Evolutionary conservation across 192 early-diverging fungal species (phyloP), one percentile per base, ranked within the genome.

Genomic region (Rhizophagus clarus): DNA sequence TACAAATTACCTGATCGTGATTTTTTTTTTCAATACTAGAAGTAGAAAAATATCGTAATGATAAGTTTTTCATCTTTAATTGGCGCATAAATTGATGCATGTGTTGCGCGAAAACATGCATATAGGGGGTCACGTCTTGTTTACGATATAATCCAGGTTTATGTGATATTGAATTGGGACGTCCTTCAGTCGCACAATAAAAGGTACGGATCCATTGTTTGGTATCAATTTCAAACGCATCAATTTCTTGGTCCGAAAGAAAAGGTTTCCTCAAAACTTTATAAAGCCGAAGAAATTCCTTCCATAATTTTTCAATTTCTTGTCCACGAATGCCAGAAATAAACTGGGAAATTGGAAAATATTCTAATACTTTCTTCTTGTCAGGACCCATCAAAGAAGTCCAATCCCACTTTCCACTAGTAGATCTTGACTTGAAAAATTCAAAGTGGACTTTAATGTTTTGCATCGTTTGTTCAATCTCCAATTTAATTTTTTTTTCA

Each of bases 61-160:
- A 14, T 15, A 67, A 87, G 37, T 45, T 32, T 67, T 67, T 32
- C 3, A 17, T 15, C 29, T 67, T 67, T 67, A 67, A 28, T 64
- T 64, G n/a, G 10, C 11, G 5, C 11, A 61, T 61, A 61, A 61
- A 61, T 61, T 61, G 11, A 62, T 22, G 4, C 26, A 67, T 32
- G 8, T 67, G 5, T 67, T 67, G 1, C 34, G 9, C 64, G 28
- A 67, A 67, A 14, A 67, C 9, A 67, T 67, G 4, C 29, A 67
- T 67, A 31, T 67, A 67, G 3, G 31, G 15, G 0, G 31, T 67
- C 10, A 67, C 1, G 34, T 67, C 31, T 32, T 15, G 9, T 32
- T 67, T 67, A 1, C 64, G 8, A 67, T 67, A 67, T 31, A 67
- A 32, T 15, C 31, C 64, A 31, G 29, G 3, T 11, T 10, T 67